phyloP scores from a whole-genome alignment of 2,329 filamentous ascomycete genomes.

The Fusarium secorum region DNA sequence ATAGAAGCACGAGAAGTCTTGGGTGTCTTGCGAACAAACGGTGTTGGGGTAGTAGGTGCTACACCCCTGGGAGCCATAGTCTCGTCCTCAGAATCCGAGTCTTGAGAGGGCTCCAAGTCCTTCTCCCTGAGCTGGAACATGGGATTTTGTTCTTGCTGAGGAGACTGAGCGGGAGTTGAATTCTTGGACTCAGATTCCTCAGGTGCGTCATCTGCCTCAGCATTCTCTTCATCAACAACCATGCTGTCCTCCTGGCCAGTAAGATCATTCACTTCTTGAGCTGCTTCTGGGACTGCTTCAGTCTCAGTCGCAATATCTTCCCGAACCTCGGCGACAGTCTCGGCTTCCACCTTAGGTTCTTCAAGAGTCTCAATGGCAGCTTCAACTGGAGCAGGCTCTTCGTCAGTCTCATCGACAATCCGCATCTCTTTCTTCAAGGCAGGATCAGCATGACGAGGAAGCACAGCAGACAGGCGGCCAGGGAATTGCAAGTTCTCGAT shows the following conservation, averaged over 20 bases:
- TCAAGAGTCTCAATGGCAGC: background rate
- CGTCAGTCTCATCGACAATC: constrained; percentile 42
- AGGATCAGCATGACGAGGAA: constrained; percentile 54
- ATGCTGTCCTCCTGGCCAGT: constrained; percentile 36
- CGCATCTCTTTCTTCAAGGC: constrained; percentile 46
- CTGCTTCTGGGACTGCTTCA: background rate
- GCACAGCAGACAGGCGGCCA: constrained; percentile 55
- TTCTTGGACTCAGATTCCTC: constrained; percentile 5
- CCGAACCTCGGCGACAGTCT: background rate
- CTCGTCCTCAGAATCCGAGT: constrained; percentile 62
- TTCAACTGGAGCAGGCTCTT: background rate
- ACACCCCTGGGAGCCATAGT: constrained; percentile 41
- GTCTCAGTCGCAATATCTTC: background rate
- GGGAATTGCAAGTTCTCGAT: constrained; percentile 52
- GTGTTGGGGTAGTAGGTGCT: constrained; percentile 55
- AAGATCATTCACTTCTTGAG: constrained; percentile 25
- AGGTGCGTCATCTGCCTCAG: constrained; percentile 17
- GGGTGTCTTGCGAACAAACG: constrained; percentile 38
- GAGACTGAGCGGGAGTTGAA: constrained; percentile 19
- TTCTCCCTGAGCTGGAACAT: constrained; percentile 55
- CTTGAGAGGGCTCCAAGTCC: constrained; percentile 54
- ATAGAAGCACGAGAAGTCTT: constrained; percentile 44
- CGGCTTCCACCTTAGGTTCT: background rate
- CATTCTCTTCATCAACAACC: constrained; percentile 33
- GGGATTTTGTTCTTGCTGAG: constrained; percentile 31